These are phyloP conservation scores for Nitzschia inconspicua DNA, from an alignment of 108 stramenopile species.

Conservation along the genomic window DNA sequence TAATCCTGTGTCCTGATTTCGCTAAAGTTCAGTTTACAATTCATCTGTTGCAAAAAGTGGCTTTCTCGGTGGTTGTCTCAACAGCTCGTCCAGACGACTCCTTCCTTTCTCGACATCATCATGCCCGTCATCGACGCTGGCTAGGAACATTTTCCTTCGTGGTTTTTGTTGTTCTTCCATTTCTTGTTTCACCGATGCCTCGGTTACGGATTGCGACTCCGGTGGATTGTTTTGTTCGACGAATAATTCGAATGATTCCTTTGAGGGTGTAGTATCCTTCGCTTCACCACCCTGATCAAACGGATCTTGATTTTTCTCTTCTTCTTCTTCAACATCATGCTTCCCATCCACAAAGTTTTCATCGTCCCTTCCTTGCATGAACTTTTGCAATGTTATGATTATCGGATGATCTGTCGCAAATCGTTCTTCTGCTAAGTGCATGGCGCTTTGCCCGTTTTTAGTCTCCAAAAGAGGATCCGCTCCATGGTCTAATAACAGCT, in stretches of 20 bases:
- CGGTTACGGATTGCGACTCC: neutral
- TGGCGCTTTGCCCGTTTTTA: neutral
- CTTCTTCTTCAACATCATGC: neutral
- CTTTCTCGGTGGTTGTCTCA: slow-evolving; percentile 46
- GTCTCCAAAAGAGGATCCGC: neutral
- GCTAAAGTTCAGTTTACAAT: too few relatives aligned
- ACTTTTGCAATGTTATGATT: neutral
- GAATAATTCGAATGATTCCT: neutral
- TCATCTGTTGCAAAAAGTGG: too few relatives aligned
- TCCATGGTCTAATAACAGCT: slow-evolving; percentile 9
- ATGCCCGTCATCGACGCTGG: neutral
- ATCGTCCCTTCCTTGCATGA: neutral
- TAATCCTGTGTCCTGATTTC: too few relatives aligned
- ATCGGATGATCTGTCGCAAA: slow-evolving; percentile 7
- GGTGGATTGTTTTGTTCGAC: neutral
- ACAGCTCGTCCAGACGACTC: slow-evolving; percentile 22
- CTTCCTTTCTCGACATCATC: slow-evolving; percentile 6
- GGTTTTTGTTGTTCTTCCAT: neutral
- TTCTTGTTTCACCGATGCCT: neutral
- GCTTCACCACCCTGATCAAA: too few relatives aligned
- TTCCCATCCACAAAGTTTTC: neutral
- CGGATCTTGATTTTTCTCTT: neutral
- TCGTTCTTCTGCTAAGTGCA: neutral
- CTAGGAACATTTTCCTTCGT: neutral
- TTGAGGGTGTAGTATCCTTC: too few relatives aligned